Evolutionary conservation across 2,329 filamentous ascomycete genomes (phyloP), one percentile per base, ranked within the genome.

Genomic region (Xylaria sp.): DNA sequence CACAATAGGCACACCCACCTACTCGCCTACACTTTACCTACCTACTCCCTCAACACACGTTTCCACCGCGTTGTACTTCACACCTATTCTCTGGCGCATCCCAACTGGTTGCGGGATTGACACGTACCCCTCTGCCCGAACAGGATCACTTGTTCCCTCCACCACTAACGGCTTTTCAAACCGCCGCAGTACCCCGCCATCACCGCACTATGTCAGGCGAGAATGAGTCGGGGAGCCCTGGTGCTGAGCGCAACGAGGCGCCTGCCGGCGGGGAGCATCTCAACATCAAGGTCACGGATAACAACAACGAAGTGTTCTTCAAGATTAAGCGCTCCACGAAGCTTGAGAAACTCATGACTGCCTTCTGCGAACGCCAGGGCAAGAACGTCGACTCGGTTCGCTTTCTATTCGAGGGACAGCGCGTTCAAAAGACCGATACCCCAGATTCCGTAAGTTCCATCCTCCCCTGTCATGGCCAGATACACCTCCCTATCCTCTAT

Each of bases 241-340:
- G 77, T 61, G 80, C 80, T 50, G 79, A 80, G 70, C 80, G 80
- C 63, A 76, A 74, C 59, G 78, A 83, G 61, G 80, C 80, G 30
- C 80, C 82, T 34, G 77, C 82, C 61, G 83, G 84, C 27, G 83
- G 84, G 64, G 84, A 98, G 83, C 96, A 99, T 81, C 86, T 99
- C 4, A 99, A 99, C 84, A 98, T 99, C 84, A 99, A 99, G 81
- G 96, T 99, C 14, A 98, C 96, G 0, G 96, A 99, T 76, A 98
- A 97, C 84, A 98, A 98, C 85, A 99, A 99, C 80, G 96, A 99
- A 80, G 95, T 99, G 76, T 99, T 98, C 82, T 99, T 99, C 86
- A 99, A 99, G 86, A 99, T 99, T 85, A 99, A 99, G 90, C 89
- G 94, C 45, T 94, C 92, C 24, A 99, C 96, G 0, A 93, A 94